Conservation (phyloP, 2,329 filamentous ascomycete species). For the Uncinocarpus reesii region DNA sequence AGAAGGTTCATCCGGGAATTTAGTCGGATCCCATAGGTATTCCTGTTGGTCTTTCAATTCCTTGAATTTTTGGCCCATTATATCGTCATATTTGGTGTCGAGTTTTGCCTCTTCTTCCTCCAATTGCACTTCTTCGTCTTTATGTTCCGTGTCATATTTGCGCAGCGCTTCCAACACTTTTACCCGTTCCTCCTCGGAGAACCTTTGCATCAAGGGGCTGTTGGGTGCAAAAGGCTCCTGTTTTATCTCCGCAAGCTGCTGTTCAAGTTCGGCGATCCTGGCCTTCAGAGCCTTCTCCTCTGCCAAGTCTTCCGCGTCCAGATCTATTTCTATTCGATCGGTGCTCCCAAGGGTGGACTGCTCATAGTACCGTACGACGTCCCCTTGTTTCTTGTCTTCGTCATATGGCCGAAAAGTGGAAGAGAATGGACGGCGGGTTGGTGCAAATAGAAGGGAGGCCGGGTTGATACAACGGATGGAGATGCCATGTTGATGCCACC, state of each 20-base stretch:
- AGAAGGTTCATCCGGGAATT: conserved; percentile 18
- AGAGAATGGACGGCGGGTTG: conserved; percentile 25
- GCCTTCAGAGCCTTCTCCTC: conserved; percentile 30
- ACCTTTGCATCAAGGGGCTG: conserved; percentile 34
- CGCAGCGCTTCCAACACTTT: conserved; percentile 35
- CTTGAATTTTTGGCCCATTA: conserved; percentile 22
- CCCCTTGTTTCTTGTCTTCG: conserved; percentile 27
- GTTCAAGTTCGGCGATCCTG: conserved; percentile 32
- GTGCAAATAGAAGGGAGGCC: conserved; percentile 15
- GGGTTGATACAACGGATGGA: conserved; percentile 25
- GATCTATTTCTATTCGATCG: conserved; percentile 29
- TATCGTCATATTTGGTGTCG: conserved; percentile 8
- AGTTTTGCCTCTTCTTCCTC: conserved; percentile 9
- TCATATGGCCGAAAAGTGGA: conserved; percentile 24
- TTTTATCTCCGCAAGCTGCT: conserved; percentile 32
- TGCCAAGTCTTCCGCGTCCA: conserved; percentile 31
- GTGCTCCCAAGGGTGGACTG: conserved; percentile 31
- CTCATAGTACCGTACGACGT: conserved; percentile 37
- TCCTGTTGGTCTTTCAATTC: conserved; percentile 28
- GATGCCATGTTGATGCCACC: conserved; percentile 36
- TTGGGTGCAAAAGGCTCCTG: conserved; percentile 37
- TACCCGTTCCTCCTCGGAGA: conserved; percentile 34
- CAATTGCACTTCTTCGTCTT: conserved; percentile 12
- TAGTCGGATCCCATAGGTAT: conserved; percentile 28
- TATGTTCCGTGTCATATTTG: conserved; percentile 32